Evolutionary conservation across 2,329 filamentous ascomycete genomes (phyloP).

Genomic region (Aureobasidium sp.): DNA sequence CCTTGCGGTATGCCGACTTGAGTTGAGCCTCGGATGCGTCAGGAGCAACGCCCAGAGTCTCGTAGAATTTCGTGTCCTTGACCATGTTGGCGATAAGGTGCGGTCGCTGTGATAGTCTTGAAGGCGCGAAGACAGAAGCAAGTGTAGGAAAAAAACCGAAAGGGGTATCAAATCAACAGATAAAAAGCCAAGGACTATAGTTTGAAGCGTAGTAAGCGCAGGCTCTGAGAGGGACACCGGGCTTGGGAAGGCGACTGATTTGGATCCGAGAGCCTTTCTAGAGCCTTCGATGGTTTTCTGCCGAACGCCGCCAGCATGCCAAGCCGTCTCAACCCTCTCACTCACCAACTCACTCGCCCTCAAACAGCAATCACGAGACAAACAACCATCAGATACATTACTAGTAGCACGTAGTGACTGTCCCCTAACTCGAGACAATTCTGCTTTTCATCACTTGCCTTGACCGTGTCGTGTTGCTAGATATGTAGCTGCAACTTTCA

Average conservation of each 20-base stretch:
- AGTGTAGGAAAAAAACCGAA: not conserved
- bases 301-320: not conserved
- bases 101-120: not conserved
- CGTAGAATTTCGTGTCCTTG: slow-evolving; percentile 74
- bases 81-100: slow-evolving; percentile 52
- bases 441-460: not conserved
- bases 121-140: not conserved
- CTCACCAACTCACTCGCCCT: not conserved
- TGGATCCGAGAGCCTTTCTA: slow-evolving; percentile 7
- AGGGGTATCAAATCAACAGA: slow-evolving; percentile 14
- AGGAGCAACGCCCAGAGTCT: slow-evolving; percentile 69
- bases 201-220: slow-evolving; percentile 12
- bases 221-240: slow-evolving; percentile 4
- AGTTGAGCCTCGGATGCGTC: slow-evolving; percentile 77
- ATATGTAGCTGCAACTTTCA: not conserved
- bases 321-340: not conserved
- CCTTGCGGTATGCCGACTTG: slow-evolving; percentile 83
- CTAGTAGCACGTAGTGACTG: not conserved
- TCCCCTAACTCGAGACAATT: not conserved
- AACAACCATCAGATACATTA: not conserved
- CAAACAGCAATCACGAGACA: not conserved
- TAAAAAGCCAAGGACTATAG: slow-evolving; percentile 10
- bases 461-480: not conserved
- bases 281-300: slow-evolving; percentile 12
- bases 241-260: slow-evolving; percentile 11